These are phyloP conservation scores for Hypoxylon fragiforme DNA, from an alignment of 495 filamentous ascomycete genomes.

Conservation along the genomic window DNA sequence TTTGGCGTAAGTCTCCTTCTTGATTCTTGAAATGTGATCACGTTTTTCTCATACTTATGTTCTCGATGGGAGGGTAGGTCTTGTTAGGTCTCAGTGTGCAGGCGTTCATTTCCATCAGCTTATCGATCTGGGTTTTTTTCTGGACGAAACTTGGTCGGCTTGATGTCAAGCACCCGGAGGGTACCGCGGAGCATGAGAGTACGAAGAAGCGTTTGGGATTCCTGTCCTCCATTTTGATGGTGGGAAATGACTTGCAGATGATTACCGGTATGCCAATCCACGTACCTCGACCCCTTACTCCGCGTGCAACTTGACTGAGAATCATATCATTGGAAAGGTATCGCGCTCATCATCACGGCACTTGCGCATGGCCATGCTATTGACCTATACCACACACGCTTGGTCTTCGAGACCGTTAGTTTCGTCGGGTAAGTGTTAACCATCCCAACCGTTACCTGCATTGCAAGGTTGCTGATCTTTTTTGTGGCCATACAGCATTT, in stretches of 20 bases:
- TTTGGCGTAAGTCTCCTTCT: constrained; percentile 37
- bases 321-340: too few species aligned
- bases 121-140: constrained; percentile 48
- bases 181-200: constrained; percentile 31
- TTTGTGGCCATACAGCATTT: constrained; percentile 22
- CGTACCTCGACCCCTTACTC: too few species aligned
- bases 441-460: too few species aligned
- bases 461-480: not conserved
- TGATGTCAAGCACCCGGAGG: constrained; percentile 33
- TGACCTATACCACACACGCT: constrained; percentile 42
- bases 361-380: constrained; percentile 30
- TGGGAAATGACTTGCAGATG: constrained; percentile 44
- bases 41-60: constrained; percentile 12
- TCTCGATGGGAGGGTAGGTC: constrained; percentile 27
- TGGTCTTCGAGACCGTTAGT: constrained; percentile 43
- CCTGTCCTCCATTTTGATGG: constrained; percentile 43
- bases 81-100: constrained; percentile 41
- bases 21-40: not conserved
- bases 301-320: too few species aligned
- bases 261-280: constrained; percentile 18
- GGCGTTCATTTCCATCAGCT: constrained; percentile 36
- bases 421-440: constrained; percentile 37
- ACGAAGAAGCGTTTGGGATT: constrained; percentile 41
- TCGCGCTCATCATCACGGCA: constrained; percentile 37
- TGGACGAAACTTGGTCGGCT: constrained; percentile 46